A percentile compares a stretch with the other conserved stretches of the same genome.
Evolutionary conservation across 768 basidiomycete genomes (phyloP).

Genomic region (Leccinum pellstonianum): DNA sequence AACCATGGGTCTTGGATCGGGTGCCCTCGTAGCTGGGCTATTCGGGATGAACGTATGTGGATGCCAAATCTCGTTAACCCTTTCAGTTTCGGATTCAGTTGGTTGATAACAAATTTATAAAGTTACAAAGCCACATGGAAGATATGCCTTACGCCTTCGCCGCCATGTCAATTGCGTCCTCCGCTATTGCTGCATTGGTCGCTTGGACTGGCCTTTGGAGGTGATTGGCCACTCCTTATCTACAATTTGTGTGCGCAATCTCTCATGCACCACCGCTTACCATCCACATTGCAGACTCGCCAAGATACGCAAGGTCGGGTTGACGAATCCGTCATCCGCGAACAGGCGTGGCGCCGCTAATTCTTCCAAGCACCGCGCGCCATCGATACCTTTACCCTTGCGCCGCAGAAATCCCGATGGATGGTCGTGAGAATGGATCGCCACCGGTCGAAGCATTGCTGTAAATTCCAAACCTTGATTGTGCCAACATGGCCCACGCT

Average conservation of each 20-base stretch:
- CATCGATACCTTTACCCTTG: constrained; percentile 41
- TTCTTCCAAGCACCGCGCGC: constrained; percentile 16
- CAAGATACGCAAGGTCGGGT: constrained; percentile 45
- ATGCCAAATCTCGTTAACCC: constrained; percentile 6
- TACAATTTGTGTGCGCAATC: constrained; percentile 8
- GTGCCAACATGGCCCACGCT: not conserved
- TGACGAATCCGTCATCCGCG: constrained; percentile 32
- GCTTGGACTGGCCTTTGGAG: constrained; percentile 67
- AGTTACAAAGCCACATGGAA: constrained; percentile 79
- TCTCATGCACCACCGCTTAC: constrained; percentile 6
- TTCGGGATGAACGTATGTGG: constrained; percentile 94
- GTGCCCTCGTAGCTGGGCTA: constrained; percentile 85
- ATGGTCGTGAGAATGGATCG: constrained; percentile 35
- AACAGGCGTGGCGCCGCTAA: constrained; percentile 13
- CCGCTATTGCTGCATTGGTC: constrained; percentile 57
- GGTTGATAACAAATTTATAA: constrained; percentile 23
- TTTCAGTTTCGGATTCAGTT: constrained; percentile 26
- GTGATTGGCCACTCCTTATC: constrained; percentile 31
- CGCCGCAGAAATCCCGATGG: constrained; percentile 39
- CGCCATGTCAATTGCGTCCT: constrained; percentile 57
- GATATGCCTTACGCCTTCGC: constrained; percentile 72
- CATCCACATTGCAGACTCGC: constrained; percentile 34
- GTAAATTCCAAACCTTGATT: not conserved
- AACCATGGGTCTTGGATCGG: constrained; percentile 89
- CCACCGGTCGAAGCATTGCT: not conserved